Evolutionary conservation across 2,329 filamentous ascomycete species (phyloP).

Genomic region (Rhexocercosporidium sp.): DNA sequence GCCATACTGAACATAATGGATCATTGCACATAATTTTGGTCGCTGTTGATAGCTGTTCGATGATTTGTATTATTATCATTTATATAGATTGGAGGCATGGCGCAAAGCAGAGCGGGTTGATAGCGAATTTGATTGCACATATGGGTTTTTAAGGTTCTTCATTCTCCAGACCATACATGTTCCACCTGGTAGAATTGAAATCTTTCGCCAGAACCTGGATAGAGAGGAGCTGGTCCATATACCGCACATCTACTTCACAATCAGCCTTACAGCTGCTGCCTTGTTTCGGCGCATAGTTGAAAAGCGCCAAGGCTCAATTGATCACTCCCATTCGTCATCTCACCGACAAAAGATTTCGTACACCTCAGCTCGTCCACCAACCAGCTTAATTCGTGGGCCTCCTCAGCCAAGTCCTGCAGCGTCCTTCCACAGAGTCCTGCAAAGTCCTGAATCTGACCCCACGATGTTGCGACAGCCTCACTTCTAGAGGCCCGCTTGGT

Average conservation of each 20-base stretch:
- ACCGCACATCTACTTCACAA: background rate
- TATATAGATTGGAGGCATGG: conserved; percentile 19
- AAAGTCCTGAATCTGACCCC: conserved; percentile 14
- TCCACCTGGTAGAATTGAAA: background rate
- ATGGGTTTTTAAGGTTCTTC: background rate
- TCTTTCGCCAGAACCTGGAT: background rate
- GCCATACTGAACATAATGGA: conserved; percentile 39
- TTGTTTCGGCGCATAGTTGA: background rate
- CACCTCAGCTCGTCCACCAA: background rate
- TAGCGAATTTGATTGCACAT: conserved; percentile 6
- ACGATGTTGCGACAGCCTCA: background rate
- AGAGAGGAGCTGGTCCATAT: background rate
- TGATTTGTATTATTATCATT: conserved; percentile 24
- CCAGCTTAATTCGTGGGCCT: background rate
- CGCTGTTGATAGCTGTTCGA: conserved; percentile 14
- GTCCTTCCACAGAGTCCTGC: conserved; percentile 12
- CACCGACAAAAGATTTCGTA: background rate
- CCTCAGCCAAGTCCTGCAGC: conserved; percentile 14
- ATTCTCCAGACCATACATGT: background rate
- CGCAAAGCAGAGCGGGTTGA: conserved; percentile 11
- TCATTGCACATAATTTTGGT: conserved; percentile 18
- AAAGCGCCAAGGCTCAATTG: conserved; percentile 4
- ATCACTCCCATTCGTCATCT: background rate
- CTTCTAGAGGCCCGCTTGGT: conserved; percentile 8
- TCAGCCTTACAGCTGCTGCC: background rate